Percentiles rank a stretch among this genome's conserved stretches.
These are phyloP conservation scores for Pelargonium citronellum DNA, from an alignment of 441 rosid genomes.

Conservation along the genomic window DNA sequence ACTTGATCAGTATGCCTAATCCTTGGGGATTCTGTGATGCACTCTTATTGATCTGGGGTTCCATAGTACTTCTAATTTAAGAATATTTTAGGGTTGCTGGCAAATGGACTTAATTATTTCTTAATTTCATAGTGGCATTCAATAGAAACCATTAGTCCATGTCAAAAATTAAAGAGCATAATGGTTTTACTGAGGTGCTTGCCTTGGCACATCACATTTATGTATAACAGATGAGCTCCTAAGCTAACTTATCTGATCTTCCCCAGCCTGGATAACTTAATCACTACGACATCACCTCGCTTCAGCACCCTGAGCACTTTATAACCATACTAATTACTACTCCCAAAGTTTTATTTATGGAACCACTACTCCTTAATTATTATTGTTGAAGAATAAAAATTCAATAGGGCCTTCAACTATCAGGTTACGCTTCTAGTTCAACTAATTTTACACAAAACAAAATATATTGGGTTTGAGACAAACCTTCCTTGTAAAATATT, in stretches of 20 bases:
- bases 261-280: not conserved
- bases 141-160: not conserved
- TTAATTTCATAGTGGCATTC: not conserved
- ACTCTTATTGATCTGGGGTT: not conserved
- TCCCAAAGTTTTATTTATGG: not conserved
- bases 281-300: not conserved
- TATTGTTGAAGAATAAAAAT: not conserved
- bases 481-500: conserved; percentile 76
- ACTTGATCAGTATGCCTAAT: not conserved
- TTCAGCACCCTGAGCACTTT: not conserved
- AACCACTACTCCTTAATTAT: not conserved
- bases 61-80: not conserved
- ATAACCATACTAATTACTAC: not conserved
- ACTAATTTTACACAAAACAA: not conserved
- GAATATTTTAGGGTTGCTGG: not conserved
- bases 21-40: not conserved
- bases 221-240: no score
- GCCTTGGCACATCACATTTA: no score
- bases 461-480: conserved; percentile 16
- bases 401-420: not conserved
- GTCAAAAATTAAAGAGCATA: not conserved
- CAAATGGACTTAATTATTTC: not conserved
- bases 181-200: no score
- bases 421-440: no score
- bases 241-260: not conserved